These are phyloP conservation scores for Cercospora zeina DNA, from an alignment of 2,329 filamentous ascomycete genomes.

Conservation along the genomic window DNA sequence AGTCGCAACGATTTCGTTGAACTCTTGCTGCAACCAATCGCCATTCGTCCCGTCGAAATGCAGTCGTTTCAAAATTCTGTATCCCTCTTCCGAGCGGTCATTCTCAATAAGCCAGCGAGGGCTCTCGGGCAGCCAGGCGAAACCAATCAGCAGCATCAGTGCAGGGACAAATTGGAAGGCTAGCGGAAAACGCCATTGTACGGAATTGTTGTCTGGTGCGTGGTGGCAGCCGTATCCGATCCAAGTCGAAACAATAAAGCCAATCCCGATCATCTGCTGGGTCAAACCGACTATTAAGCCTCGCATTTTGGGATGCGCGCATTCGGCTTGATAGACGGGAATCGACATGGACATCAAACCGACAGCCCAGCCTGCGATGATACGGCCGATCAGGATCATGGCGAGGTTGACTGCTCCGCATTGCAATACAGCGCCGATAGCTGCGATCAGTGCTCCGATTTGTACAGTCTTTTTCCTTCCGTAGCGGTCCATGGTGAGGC, in stretches of 20 bases:
- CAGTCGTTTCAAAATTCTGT: conserved; percentile 47
- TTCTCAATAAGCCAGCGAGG: conserved; percentile 33
- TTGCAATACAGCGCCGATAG: conserved; percentile 61
- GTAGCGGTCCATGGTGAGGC: conserved; percentile 61
- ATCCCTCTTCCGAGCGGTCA: conserved; percentile 29
- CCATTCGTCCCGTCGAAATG: conserved; percentile 57
- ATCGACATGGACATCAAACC: conserved; percentile 61
- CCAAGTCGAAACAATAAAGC: conserved; percentile 59
- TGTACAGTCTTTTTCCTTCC: conserved; percentile 62
- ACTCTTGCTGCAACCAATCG: conserved; percentile 61
- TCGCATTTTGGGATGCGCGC: conserved; percentile 58
- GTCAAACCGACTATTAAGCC: conserved; percentile 59
- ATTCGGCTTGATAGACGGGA: conserved; percentile 65
- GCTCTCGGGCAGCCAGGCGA: conserved; percentile 29
- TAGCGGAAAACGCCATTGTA: conserved; percentile 46
- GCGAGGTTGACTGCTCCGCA: conserved; percentile 56
- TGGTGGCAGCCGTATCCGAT: conserved; percentile 53
- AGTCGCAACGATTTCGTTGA: conserved; percentile 61
- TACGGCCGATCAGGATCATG: conserved; percentile 61
- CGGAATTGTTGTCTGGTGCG: conserved; percentile 39
- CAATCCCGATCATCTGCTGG: conserved; percentile 59
- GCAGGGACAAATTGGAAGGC: conserved; percentile 51
- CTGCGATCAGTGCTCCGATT: conserved; percentile 59
- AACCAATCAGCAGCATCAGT: conserved; percentile 46
- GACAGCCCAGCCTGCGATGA: conserved; percentile 61